These are phyloP conservation scores for Cercospora sojina DNA, from an alignment of 2,329 filamentous ascomycete species.

Conservation along the genomic window DNA sequence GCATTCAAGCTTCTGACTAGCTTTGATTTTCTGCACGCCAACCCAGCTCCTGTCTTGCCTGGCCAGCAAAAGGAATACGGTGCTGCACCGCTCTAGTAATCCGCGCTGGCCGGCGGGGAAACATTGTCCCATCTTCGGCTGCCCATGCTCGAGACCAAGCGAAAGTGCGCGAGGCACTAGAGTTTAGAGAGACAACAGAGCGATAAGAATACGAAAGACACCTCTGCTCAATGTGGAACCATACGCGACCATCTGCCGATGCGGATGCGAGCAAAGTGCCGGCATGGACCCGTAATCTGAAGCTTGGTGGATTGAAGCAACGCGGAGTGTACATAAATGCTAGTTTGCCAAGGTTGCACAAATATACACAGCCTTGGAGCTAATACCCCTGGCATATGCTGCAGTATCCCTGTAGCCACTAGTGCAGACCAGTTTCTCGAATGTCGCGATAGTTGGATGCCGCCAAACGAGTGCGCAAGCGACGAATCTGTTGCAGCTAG, in stretches of 20 bases:
- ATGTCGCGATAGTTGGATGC: background rate
- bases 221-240: background rate
- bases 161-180: background rate
- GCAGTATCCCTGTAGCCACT: background rate
- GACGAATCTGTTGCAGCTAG: background rate
- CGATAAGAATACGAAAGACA: background rate
- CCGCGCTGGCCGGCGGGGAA: background rate
- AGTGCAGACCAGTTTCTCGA: background rate
- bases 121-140: background rate
- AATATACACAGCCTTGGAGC: background rate
- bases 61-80: background rate
- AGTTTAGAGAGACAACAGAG: background rate
- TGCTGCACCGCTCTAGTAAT: background rate
- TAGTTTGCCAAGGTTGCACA: background rate
- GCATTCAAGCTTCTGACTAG: background rate
- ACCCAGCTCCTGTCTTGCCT: background rate
- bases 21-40: background rate
- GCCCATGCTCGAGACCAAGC: background rate
- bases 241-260: background rate
- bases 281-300: background rate
- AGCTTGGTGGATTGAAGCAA: background rate
- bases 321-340: background rate
- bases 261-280: background rate
- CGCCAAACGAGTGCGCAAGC: background rate
- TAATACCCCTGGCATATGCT: background rate